phyloP scores from a whole-genome alignment of 2,329 filamentous ascomycete species.

The Colletotrichum tofieldiae region DNA sequence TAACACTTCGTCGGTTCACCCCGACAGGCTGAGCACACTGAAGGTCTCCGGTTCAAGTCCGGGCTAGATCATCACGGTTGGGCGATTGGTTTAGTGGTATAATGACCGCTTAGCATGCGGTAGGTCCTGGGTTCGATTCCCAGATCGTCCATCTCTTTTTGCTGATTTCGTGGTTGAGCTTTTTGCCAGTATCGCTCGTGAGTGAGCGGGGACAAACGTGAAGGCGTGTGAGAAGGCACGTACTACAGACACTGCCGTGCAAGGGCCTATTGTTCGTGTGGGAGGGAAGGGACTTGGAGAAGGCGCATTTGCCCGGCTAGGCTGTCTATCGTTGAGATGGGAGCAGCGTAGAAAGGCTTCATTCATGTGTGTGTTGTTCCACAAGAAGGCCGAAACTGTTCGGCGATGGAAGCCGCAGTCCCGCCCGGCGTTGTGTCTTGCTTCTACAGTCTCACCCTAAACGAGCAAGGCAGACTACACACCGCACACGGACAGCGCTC shows the following conservation, averaged over 20 bases:
- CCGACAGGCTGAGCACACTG: conserved; percentile 14
- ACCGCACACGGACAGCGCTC: background rate
- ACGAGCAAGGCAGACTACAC: background rate
- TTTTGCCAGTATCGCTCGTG: background rate
- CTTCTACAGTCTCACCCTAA: background rate
- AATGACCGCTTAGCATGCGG: conserved; percentile 27
- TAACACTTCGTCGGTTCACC: conserved; percentile 50
- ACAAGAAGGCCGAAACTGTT: background rate
- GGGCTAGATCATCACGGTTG: conserved; percentile 31
- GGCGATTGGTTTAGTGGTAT: conserved; percentile 30
- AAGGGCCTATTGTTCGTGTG: background rate
- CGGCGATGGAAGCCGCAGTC: background rate
- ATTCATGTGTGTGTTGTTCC: background rate
- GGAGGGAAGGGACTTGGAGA: no score
- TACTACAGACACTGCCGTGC: background rate
- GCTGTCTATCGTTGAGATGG: background rate
- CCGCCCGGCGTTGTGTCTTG: background rate
- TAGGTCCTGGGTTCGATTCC: conserved; percentile 27
- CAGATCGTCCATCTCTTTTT: conserved; percentile 12
- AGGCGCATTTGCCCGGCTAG: no score
- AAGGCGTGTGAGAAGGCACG: background rate
- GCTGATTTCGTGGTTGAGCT: background rate
- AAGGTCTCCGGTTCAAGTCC: conserved; percentile 44
- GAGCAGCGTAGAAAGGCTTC: background rate
- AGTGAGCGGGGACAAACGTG: background rate